Evolutionary conservation across 129 eudicot species (phyloP), one percentile per base, ranked within the genome.

Genomic region (Gnaphalium uliginosum): DNA sequence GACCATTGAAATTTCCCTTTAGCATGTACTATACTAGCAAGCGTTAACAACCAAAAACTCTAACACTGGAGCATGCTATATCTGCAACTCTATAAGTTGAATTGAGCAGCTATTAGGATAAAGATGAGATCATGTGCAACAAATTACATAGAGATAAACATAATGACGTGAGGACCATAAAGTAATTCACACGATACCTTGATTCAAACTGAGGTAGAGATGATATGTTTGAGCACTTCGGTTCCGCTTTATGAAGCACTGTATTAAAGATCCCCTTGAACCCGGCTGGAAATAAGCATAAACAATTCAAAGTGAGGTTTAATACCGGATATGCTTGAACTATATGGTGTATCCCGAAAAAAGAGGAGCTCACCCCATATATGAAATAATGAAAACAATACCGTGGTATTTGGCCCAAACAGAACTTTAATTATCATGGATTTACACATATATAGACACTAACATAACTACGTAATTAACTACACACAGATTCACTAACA

Each of bases 231-330:
- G 96, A 65, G 78, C 78, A 81, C 75, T 75, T 32, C 87, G 96
- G 66, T 94, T 79, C 74, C 93, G 86, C 79, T 84, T 87, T 60
- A 94, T 94, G 71, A 75, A 90, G 81, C 98, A 94, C 71, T 94
- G 90, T 76, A 94, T 85, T 15, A 86, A 81, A 74, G 88, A 73
- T 72, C 82, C 92, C 79, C 97, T 87, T 25, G 98, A 85, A 68
- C 98, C 98, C 81, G 97, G 97, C 98, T 94, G 85, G 82, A 74
- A 46, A 80, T 27, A 27, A 72, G 24, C 0, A n/a, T 77, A 61
- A 56, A 30, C 17, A 43, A 46, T 6, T 27, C 18, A 53, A 69
- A 13, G 74, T 57, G 35, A 68, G 7, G 27, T 11, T 22, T 71
- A 51, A n/a, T 29, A 5, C 27, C 51, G 18, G n/a, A 27, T 39